These are phyloP conservation scores for Colletotrichum sp. DNA, from an alignment of 2,329 filamentous ascomycete genomes.

Conservation along the genomic window DNA sequence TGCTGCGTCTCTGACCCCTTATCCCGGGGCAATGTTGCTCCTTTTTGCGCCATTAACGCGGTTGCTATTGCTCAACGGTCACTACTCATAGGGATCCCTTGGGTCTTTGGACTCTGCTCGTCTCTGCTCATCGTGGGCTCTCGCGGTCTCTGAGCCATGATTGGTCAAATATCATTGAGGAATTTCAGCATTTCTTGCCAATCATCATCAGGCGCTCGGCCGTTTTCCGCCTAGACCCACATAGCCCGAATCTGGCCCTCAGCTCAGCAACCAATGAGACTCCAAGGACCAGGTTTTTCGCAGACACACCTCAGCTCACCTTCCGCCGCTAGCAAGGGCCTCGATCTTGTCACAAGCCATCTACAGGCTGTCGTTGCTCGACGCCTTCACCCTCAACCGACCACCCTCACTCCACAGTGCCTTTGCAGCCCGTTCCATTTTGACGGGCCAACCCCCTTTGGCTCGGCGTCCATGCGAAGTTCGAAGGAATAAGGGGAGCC, in stretches of 20 bases:
- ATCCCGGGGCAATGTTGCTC: neutral
- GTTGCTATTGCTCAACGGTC: neutral
- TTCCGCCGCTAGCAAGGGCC: constrained; percentile 29
- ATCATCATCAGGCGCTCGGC: constrained; percentile 2
- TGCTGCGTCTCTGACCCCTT: neutral
- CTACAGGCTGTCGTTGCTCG: constrained; percentile 35
- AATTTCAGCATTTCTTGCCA: constrained; percentile 18
- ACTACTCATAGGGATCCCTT: neutral
- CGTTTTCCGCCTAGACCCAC: constrained; percentile 5
- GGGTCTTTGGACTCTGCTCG: neutral
- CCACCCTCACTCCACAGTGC: constrained; percentile 1
- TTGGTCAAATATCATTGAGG: constrained; percentile 5
- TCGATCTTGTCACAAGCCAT: constrained; percentile 30
- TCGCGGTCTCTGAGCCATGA: neutral
- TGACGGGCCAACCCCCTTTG: neutral
- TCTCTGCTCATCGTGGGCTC: constrained; percentile 7
- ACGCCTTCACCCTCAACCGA: constrained; percentile 32
- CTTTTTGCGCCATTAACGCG: constrained; percentile 8
- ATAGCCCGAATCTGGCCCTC: constrained; percentile 18
- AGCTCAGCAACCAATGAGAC: constrained; percentile 32
- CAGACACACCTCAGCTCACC: constrained; percentile 38
- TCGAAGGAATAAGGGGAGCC: neutral
- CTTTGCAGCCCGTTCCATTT: constrained; percentile 8
- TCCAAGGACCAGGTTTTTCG: constrained; percentile 29
- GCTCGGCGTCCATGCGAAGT: constrained; percentile 11